Evolutionary conservation across 2,329 filamentous ascomycete species (phyloP), one percentile per base, ranked within the genome.

Genomic region (Cyphellophora attinorum): DNA sequence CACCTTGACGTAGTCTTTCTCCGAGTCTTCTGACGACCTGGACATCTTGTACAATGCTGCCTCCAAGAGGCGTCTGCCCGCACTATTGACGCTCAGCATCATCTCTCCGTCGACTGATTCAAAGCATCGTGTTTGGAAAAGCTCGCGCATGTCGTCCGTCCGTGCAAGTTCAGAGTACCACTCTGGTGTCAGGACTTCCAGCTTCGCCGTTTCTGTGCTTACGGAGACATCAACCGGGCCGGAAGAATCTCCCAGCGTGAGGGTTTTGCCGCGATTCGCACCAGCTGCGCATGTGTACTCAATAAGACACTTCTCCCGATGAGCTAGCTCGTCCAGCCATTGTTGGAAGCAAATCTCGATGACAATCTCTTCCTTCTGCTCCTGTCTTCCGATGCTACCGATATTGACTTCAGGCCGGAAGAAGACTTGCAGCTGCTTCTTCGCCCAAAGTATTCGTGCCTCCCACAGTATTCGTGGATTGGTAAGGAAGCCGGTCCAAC

Each of bases 401-500:
- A 11, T 19, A 11, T 38, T 8, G 11, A 41, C 40, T 17, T 46
- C 42, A 11, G 42, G 42, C 8, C 40, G 34, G 19, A 41, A 44
- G 33, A 44, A 44, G 19, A 43, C 17, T 25, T 36, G 19, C 17
- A 44, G 25, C 15, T 39, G 29, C 21, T 25, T 25, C 32, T 43
- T 40, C 16, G 23, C 13, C 42, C 40, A 46, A 5, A 46, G 30
- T 5, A 36, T 15, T 8, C 38, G 28, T 12, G 42, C 40, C 29
- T 44, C 38, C 11, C 38, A 25, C n/a, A 46, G 28, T 13, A 44
- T 44, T 3, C 42, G 34, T 2, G 33, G 34, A 35, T 39, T 43
- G 8, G 42, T 46, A 17, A 43, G 35, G 19, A 41, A 41, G 15
- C 42, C 42, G 10, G 42, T 35, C 42, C 40, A 46, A 30, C 40